Conservation (phyloP, 2,329 filamentous ascomycete genomes). For the Aspergillus caelatus region DNA sequence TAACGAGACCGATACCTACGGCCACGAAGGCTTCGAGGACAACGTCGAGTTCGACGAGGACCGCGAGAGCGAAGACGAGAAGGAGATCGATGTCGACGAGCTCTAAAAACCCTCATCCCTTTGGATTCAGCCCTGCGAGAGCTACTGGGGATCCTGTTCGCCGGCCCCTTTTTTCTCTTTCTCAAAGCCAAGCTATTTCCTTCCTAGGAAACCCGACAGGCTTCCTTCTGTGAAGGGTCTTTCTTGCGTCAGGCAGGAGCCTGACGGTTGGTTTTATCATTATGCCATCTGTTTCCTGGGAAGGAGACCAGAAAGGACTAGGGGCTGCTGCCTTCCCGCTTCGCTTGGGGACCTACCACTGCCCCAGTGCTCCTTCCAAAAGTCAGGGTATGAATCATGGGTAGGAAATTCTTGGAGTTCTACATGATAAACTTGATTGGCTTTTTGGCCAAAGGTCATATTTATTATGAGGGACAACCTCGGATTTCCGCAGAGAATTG, state of each 20-base stretch:
- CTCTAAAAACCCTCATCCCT: slow-evolving; percentile 63
- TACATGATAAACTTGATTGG: slow-evolving; percentile 18
- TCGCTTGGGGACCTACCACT: slow-evolving; percentile 15
- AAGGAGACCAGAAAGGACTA: slow-evolving; percentile 13
- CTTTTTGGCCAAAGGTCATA: slow-evolving; percentile 7
- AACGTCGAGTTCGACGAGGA: slow-evolving; percentile 99
- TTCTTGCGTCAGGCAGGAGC: slow-evolving; percentile 6
- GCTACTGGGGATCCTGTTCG: slow-evolving; percentile 23
- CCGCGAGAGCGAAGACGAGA: slow-evolving; percentile 67
- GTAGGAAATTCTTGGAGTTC: slow-evolving; percentile 16
- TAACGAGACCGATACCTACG: slow-evolving; percentile 95
- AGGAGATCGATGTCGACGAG: slow-evolving; percentile 93
- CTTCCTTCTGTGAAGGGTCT: slow-evolving; percentile 9
- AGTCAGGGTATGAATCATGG: slow-evolving; percentile 34
- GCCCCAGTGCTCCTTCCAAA: slow-evolving; percentile 21
- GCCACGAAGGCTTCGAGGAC: slow-evolving; percentile 90
- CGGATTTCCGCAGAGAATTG: slow-evolving; percentile 32
- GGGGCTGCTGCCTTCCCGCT: slow-evolving; percentile 19
- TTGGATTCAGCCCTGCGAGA: slow-evolving; percentile 36
- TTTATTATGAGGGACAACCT: slow-evolving; percentile 24
- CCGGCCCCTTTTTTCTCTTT: slow-evolving; percentile 22
- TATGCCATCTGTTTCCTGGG: slow-evolving; percentile 10
- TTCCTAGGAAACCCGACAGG: slow-evolving; percentile 10
- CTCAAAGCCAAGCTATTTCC: slow-evolving; percentile 21
- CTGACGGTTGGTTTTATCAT: slow-evolving; percentile 8